phyloP scores from a whole-genome alignment of 495 filamentous ascomycete species.

The Neurospora tetrasperma region DNA sequence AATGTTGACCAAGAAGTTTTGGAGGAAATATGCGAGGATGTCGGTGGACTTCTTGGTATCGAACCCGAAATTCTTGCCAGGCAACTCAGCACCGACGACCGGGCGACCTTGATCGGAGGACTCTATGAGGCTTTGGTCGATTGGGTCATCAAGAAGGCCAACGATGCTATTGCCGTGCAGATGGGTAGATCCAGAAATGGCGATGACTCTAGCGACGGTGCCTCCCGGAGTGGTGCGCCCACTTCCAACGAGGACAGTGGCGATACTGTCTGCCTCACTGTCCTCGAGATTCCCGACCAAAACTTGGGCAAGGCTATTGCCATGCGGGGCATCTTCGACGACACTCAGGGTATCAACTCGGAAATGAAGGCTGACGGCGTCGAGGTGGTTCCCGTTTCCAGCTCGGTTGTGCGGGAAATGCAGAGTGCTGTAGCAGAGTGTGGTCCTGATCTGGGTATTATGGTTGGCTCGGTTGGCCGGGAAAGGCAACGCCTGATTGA shows the following conservation, averaged over 20 bases:
- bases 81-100: slow-evolving; percentile 73
- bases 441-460: slow-evolving; percentile 74
- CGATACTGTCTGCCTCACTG: slow-evolving; percentile 81
- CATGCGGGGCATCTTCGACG: slow-evolving; percentile 85
- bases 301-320: slow-evolving; percentile 74
- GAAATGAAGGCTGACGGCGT: slow-evolving; percentile 97
- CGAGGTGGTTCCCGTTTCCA: slow-evolving; percentile 52
- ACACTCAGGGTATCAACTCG: slow-evolving; percentile 79
- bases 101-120: slow-evolving; percentile 69
- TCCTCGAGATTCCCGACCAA: slow-evolving; percentile 76
- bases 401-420: slow-evolving; percentile 79
- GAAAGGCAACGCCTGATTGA: slow-evolving; percentile 73
- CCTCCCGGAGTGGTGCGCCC: slow-evolving; percentile 40
- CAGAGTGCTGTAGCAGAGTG: slow-evolving; percentile 65
- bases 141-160: slow-evolving; percentile 83
- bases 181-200: slow-evolving; percentile 49
- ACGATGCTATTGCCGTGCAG: slow-evolving; percentile 74
- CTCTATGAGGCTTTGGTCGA: slow-evolving; percentile 93
- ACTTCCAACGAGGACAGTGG: slow-evolving; percentile 54
- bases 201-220: slow-evolving; percentile 53
- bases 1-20: slow-evolving; percentile 77
- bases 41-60: slow-evolving; percentile 71
- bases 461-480: slow-evolving; percentile 48
- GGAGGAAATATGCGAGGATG: slow-evolving; percentile 83
- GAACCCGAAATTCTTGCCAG: slow-evolving; percentile 74